These are phyloP conservation scores for Cicer bijugum DNA, from an alignment of 306 rosid species.

Conservation along the genomic window DNA sequence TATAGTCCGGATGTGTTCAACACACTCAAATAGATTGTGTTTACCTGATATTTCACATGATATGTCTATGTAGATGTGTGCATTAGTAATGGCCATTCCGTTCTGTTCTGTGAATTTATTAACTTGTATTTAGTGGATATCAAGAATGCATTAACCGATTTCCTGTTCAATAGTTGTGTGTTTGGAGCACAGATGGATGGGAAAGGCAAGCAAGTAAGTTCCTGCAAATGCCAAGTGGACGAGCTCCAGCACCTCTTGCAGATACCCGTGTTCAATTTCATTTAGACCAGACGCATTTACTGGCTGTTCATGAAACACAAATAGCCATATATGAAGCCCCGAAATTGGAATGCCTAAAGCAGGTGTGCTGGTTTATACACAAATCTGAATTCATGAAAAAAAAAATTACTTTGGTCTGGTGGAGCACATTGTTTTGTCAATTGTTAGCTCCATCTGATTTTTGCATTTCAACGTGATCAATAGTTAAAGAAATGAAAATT, in stretches of 20 bases:
- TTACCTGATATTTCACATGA: constrained; percentile 14
- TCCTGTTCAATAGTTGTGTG: constrained; percentile 74
- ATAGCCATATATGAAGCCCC: constrained; percentile 94
- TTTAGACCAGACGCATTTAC: constrained; percentile 82
- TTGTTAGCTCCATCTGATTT: constrained; percentile 34
- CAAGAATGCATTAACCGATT: constrained; percentile 15
- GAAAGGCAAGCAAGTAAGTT: constrained; percentile 78
- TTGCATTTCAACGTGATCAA: constrained; percentile 41
- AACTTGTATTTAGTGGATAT: constrained; percentile 3
- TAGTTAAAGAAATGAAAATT: constrained; percentile 24
- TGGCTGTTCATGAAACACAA: constrained; percentile 95
- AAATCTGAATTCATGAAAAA: constrained; percentile 6
- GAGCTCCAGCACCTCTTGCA: constrained; percentile 71
- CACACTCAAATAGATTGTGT: background rate
- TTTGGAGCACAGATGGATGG: constrained; percentile 98
- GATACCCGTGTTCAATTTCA: constrained; percentile 97
- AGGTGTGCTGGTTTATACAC: constrained; percentile 54
- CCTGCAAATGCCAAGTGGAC: constrained; percentile 76
- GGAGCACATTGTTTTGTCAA: constrained; percentile 1
- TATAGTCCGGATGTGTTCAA: constrained; percentile 8
- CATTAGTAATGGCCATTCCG: constrained; percentile 1
- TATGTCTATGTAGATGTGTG: background rate
- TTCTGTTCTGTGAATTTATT: background rate
- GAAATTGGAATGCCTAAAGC: constrained; percentile 85
- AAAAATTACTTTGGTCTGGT: constrained; percentile 22